phyloP scores from a whole-genome alignment of 768 basidiomycete species.

The Hortiboletus campestris region DNA sequence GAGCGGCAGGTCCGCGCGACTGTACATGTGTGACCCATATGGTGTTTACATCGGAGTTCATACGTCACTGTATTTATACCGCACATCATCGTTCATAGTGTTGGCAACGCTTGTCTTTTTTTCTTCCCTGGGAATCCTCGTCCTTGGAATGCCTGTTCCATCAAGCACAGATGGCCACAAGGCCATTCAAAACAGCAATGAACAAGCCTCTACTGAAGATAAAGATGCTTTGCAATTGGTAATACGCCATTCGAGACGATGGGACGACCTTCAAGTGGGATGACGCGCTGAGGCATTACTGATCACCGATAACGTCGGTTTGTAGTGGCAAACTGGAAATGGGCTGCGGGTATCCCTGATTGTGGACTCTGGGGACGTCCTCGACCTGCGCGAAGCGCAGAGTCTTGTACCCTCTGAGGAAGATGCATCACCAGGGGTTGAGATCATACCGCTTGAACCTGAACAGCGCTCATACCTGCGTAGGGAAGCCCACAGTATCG shows the following conservation, averaged over 20 bases:
- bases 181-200: constrained; percentile 16
- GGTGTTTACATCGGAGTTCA: constrained; percentile 24
- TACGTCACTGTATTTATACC: constrained; percentile 33
- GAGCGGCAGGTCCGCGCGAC: neutral
- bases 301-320: constrained; percentile 71
- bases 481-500: constrained; percentile 90
- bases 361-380: constrained; percentile 26
- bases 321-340: constrained; percentile 62
- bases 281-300: constrained; percentile 31
- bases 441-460: constrained; percentile 98
- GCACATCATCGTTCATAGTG: constrained; percentile 3
- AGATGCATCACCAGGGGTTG: constrained; percentile 65
- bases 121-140: neutral
- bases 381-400: constrained; percentile 8
- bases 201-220: constrained; percentile 36
- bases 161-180: constrained; percentile 11
- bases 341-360: constrained; percentile 89
- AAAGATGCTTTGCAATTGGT: constrained; percentile 59
- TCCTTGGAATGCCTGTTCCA: constrained; percentile 23
- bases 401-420: constrained; percentile 11
- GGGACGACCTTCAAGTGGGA: constrained; percentile 31
- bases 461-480: constrained; percentile 97
- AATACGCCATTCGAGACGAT: constrained; percentile 33
- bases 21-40: neutral
- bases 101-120: neutral